Percentiles rank a stretch among this genome's conserved stretches.
Conservation (phyloP, 768 basidiomycete species). For the Boletellus emodensis region DNA sequence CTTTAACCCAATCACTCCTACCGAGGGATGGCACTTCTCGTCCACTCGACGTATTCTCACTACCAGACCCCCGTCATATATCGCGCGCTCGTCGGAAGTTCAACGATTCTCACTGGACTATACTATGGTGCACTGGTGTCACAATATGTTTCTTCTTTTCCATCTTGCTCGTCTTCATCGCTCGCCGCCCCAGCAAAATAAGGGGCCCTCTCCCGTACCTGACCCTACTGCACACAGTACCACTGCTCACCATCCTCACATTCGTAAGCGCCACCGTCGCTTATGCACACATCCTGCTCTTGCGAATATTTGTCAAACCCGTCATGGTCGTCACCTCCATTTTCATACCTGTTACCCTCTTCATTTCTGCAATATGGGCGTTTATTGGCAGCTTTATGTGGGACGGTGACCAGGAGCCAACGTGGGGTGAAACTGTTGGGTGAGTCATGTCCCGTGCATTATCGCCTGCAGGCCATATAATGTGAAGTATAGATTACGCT, state of each 20-base stretch:
- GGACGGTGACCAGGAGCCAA: slow-evolving; percentile 50
- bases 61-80: slow-evolving; percentile 73
- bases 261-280: slow-evolving; percentile 66
- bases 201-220: slow-evolving; percentile 50
- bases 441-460: slow-evolving; percentile 33
- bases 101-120: slow-evolving; percentile 71
- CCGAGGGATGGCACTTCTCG: slow-evolving; percentile 66
- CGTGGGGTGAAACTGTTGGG: slow-evolving; percentile 83
- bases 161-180: slow-evolving; percentile 61
- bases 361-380: slow-evolving; percentile 75
- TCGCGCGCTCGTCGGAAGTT: slow-evolving; percentile 63
- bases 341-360: slow-evolving; percentile 68
- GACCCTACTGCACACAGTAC: slow-evolving; percentile 72
- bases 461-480: slow-evolving; percentile 8
- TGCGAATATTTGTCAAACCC: slow-evolving; percentile 80
- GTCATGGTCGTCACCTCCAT: slow-evolving; percentile 76
- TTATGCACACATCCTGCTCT: slow-evolving; percentile 69
- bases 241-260: slow-evolving; percentile 69
- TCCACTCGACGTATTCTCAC: slow-evolving; percentile 65
- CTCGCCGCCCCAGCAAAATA: slow-evolving; percentile 36
- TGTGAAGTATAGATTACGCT: slow-evolving; percentile 34
- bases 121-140: slow-evolving; percentile 58
- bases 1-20: slow-evolving; percentile 75
- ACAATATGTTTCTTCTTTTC: slow-evolving; percentile 59
- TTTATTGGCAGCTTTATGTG: slow-evolving; percentile 77